Evolutionary conservation across 2,329 filamentous ascomycete species (phyloP), one percentile per base, ranked within the genome.

Genomic region (Blastomyces gilchristii): DNA sequence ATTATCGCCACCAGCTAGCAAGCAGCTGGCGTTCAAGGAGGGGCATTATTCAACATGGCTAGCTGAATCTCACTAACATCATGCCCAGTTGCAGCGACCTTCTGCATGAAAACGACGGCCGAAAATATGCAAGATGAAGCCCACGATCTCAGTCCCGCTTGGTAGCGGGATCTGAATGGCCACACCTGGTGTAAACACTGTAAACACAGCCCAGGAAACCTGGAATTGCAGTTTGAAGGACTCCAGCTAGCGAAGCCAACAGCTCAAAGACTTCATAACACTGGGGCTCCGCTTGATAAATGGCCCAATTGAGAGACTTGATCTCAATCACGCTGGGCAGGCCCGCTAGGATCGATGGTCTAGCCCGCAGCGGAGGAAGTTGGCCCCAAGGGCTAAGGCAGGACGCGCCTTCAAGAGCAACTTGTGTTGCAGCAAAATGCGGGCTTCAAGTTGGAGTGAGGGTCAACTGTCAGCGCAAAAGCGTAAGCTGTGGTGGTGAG

Each of bases 1-100:
- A 11, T 34, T n/a, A 22, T 56, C 52, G 52, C 52, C 52, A 56
- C 52, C 16, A 56, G 52, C 31, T 56, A 56, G 52, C 31, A 56
- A 12, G 8, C 2, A 39, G 31, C 14, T 34, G 28, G 52, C 2
- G 18, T 39, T 39, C 52, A 56, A 39, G 37, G 52, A 39, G 31
- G 52, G 31, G 50, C n/a, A 31, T 52, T 31, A 31, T 52, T 31
- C 28, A 6, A 11, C 52, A 56, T 39, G 34, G 31, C 31, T 22
- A 56, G 52, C 52, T 56, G 52, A 56, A 56, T 37, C 14, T 16
- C 49, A 14, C 9, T 56, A 34, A 18, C 52, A 34, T 39, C 18
- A 45, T 25, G 18, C 39, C 28, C 31, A 39, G 52, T n/a, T 34
- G 16, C 31, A 56, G 52, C 31, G 8, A 22, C n/a, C 18, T 56